These are phyloP conservation scores for Neurospora tetraspora DNA, from an alignment of 495 filamentous ascomycete species.

Conservation along the genomic window DNA sequence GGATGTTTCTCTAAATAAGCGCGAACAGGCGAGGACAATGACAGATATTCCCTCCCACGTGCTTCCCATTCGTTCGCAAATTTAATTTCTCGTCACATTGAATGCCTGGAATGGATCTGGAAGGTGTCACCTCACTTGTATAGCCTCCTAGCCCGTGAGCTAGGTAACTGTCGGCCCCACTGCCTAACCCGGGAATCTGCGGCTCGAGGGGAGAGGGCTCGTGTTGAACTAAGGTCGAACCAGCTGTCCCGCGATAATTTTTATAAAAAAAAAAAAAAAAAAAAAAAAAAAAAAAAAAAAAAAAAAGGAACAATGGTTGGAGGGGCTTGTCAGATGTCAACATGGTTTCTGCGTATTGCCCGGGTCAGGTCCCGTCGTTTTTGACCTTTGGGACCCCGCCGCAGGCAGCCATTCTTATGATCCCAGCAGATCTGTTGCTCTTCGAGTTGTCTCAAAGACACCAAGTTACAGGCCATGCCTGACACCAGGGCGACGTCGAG, in stretches of 20 bases:
- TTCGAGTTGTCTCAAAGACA: no score
- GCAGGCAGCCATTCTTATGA: no score
- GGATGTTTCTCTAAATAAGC: neutral
- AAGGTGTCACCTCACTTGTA: neutral
- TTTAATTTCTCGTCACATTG: neutral
- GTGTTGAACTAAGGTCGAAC: neutral
- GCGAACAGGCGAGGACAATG: neutral
- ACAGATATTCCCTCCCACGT: neutral
- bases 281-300: no score
- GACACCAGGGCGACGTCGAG: no score
- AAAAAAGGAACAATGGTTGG: neutral
- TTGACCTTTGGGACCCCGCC: neutral
- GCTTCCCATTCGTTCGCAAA: neutral
- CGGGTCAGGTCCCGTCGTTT: neutral
- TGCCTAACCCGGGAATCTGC: neutral
- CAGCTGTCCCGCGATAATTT: neutral
- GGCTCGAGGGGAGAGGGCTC: neutral
- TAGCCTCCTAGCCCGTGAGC: no score
- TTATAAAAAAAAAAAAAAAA: no score
- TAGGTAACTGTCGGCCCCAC: neutral
- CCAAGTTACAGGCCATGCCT: no score
- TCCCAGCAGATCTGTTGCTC: no score
- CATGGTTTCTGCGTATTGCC: neutral
- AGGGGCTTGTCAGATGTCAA: neutral
- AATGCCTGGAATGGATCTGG: neutral